Percentiles rank a stretch among this genome's conserved stretches.
These are phyloP conservation scores for Arabidopsis arenosa DNA, from an alignment of 345 rosid species.

Conservation along the genomic window DNA sequence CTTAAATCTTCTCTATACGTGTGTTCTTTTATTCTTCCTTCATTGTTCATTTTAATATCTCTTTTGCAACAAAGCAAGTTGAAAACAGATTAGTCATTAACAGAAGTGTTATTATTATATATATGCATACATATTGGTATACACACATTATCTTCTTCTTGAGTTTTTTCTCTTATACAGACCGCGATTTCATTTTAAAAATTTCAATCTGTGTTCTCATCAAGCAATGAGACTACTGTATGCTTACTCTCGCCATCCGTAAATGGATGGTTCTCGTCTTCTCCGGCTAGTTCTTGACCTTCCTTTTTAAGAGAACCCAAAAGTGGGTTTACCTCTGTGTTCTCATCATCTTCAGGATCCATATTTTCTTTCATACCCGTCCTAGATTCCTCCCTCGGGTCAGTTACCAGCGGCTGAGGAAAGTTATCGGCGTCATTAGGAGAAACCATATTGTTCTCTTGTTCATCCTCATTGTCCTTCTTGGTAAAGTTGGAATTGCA, in stretches of 20 bases:
- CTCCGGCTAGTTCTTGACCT: conserved; percentile 25
- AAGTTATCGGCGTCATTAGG: conserved; percentile 23
- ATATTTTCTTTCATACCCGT: conserved; percentile 36
- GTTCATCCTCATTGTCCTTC: conserved; percentile 41
- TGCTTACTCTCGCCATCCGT: conserved; percentile 29
- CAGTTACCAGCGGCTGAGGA: conserved; percentile 1
- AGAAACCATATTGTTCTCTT: conserved; percentile 43
- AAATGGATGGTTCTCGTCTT: conserved; percentile 44
- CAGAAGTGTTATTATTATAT: conserved; percentile 25
- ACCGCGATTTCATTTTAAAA: not conserved
- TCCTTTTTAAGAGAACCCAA: conserved; percentile 20
- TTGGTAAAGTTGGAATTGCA: conserved; percentile 57
- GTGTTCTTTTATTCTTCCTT: conserved; percentile 21
- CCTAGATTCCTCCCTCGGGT: not conserved
- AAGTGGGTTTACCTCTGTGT: conserved; percentile 42
- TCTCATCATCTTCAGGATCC: conserved; percentile 42
- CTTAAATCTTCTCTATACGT: not conserved
- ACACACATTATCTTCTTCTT: conserved; percentile 21
- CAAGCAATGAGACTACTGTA: conserved; percentile 30
- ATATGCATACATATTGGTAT: conserved; percentile 19
- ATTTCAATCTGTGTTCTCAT: conserved; percentile 16
- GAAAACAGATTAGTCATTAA: conserved; percentile 32
- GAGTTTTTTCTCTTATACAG: not conserved
- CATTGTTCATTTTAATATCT: conserved; percentile 26
- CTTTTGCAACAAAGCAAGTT: conserved; percentile 3